Evolutionary conservation across 805 yeast genomes (phyloP).

Genomic region (Zygosaccharomyces bisporus): DNA sequence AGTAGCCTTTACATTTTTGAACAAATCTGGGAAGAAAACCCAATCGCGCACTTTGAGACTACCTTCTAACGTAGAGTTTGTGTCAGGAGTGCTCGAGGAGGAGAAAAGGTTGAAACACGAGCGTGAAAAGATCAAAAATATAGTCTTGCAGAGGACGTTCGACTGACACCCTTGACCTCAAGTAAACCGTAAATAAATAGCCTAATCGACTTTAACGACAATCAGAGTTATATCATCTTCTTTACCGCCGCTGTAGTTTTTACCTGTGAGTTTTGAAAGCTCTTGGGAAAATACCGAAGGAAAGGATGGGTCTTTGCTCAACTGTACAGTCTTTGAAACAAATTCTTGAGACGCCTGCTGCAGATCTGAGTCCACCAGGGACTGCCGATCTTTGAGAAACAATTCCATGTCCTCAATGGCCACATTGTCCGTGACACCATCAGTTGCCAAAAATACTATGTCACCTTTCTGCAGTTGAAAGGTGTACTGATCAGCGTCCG

Average conservation of each 20-base stretch:
- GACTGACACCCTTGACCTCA: slow-evolving; percentile 23
- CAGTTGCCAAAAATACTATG: slow-evolving; percentile 81
- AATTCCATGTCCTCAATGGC: slow-evolving; percentile 65
- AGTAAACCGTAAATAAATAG: neutral
- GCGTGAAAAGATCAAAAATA: slow-evolving; percentile 52
- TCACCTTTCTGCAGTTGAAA: slow-evolving; percentile 70
- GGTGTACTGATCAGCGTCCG: slow-evolving; percentile 59
- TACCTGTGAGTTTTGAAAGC: slow-evolving; percentile 60
- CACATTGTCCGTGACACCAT: slow-evolving; percentile 89
- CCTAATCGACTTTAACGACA: slow-evolving; percentile 55
- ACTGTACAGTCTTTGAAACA: slow-evolving; percentile 60
- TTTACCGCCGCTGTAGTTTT: slow-evolving; percentile 81
- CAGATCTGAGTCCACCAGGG: slow-evolving; percentile 34
- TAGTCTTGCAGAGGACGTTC: slow-evolving; percentile 43
- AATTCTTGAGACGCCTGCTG: slow-evolving; percentile 50
- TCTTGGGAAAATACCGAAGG: slow-evolving; percentile 87
- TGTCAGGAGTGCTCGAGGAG: slow-evolving; percentile 48
- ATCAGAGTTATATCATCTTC: slow-evolving; percentile 92
- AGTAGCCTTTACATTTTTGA: slow-evolving; percentile 51
- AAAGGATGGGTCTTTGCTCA: slow-evolving; percentile 67
- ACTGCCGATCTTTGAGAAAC: slow-evolving; percentile 52
- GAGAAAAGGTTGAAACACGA: slow-evolving; percentile 49
- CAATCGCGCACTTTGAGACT: slow-evolving; percentile 44
- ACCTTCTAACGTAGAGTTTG: slow-evolving; percentile 54
- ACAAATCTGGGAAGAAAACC: slow-evolving; percentile 49